phyloP scores from a whole-genome alignment of 2,329 filamentous ascomycete species.

The Neopestalotiopsis clavispora region DNA sequence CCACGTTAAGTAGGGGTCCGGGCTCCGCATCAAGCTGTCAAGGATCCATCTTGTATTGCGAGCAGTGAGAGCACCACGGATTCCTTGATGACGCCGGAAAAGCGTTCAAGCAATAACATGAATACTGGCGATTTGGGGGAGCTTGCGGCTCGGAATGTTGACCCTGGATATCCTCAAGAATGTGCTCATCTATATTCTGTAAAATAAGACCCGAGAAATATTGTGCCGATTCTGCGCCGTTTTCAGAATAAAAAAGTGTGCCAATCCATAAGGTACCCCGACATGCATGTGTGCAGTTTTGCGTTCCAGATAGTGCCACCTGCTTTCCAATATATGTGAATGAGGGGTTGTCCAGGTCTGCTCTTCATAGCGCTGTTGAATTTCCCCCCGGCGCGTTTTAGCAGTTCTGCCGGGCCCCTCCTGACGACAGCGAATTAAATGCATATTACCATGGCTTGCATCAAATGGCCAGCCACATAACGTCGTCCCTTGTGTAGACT shows the following conservation, averaged over 20 bases:
- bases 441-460: neutral
- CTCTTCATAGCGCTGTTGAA: neutral
- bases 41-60: neutral
- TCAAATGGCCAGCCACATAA: neutral
- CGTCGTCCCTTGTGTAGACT: neutral
- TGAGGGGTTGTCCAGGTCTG: neutral
- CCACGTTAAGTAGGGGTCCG: neutral
- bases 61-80: neutral
- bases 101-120: no score
- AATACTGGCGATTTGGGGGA: no score
- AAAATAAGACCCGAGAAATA: no score
- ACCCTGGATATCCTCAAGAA: no score
- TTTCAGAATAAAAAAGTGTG: no score
- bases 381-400: neutral
- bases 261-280: no score
- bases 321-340: neutral
- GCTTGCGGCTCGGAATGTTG: no score
- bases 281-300: no score
- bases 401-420: conserved; percentile 4
- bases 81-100: no score
- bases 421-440: neutral
- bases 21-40: neutral
- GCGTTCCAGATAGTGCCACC: no score
- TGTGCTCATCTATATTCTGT: no score
- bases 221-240: no score